A percentile compares a stretch with the other conserved stretches of the same genome.
Evolutionary conservation across 352 stramenopile genomes (phyloP).

Genomic region (Phytophthora meadii): DNA sequence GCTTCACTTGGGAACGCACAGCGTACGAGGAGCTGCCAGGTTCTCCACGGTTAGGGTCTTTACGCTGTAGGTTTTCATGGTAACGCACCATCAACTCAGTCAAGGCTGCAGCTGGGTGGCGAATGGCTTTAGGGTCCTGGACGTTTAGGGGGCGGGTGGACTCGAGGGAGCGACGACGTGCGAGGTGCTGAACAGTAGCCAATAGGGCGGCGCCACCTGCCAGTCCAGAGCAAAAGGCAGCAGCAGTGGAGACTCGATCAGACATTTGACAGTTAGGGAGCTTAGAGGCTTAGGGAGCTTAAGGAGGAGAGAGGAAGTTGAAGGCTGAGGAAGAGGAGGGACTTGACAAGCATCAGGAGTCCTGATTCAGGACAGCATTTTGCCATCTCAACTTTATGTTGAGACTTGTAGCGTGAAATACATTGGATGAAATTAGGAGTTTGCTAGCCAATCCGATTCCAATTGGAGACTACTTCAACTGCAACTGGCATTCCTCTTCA

Average conservation of each 20-base stretch:
- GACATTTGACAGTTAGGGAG: background rate
- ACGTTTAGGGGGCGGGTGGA: constrained; percentile 48
- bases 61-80: constrained; percentile 57
- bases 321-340: constrained; percentile 15
- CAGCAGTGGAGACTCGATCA: constrained; percentile 23
- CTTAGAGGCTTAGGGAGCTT: background rate
- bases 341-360: constrained; percentile 16
- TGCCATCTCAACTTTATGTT: background rate
- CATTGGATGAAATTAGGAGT: too few relatives aligned
- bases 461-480: constrained; percentile 4
- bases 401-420: too few relatives aligned
- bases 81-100: constrained; percentile 72
- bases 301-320: constrained; percentile 2
- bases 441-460: too few relatives aligned
- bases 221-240: constrained; percentile 51
- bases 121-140: constrained; percentile 52
- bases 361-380: background rate
- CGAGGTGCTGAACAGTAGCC: constrained; percentile 44
- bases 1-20: constrained; percentile 48
- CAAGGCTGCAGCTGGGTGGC: constrained; percentile 47
- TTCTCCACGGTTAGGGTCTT: constrained; percentile 39
- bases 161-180: constrained; percentile 36
- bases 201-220: constrained; percentile 49
- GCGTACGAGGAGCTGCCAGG: constrained; percentile 43
- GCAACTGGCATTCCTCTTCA: constrained; percentile 45